Evolutionary conservation across 1,284 basidiomycete species (phyloP).

Genomic region (Ustilago xerochloae): DNA sequence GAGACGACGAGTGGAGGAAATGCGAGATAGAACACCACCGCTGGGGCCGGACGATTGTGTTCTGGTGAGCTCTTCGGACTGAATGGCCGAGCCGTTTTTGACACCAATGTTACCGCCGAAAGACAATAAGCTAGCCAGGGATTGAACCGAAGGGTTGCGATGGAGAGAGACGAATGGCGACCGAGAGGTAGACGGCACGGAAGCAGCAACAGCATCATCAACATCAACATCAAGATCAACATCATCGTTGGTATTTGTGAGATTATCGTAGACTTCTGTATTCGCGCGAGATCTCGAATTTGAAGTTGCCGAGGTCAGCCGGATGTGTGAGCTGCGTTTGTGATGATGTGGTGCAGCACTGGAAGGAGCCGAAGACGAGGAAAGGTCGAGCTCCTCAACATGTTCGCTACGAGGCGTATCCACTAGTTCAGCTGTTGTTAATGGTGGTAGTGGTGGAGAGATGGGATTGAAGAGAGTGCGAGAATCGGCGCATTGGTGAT

Average conservation of each 20-base stretch:
- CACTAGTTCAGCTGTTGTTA: background rate
- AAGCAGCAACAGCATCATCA: background rate
- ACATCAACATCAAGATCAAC: too few relatives aligned
- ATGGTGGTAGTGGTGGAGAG: background rate
- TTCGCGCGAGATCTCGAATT: slow-evolving; percentile 14
- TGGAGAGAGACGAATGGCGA: background rate
- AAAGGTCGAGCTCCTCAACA: slow-evolving; percentile 5
- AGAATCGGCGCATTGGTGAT: background rate
- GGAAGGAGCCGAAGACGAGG: background rate
- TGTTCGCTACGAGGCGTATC: slow-evolving; percentile 15
- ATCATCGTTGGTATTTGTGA: background rate
- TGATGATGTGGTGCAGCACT: background rate
- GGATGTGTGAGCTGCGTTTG: background rate
- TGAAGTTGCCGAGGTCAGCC: slow-evolving; percentile 1
- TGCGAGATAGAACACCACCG: slow-evolving; percentile 7
- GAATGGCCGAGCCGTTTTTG: background rate
- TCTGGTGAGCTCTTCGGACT: background rate
- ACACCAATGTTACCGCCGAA: background rate
- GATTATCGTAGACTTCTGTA: background rate
- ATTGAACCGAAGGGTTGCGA: slow-evolving; percentile 21
- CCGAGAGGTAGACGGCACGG: background rate
- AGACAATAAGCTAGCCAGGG: slow-evolving; percentile 6
- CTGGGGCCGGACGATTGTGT: background rate
- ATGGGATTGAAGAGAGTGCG: background rate
- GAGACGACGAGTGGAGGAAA: background rate